Conservation (phyloP, 2,329 filamentous ascomycete species). For the Paecilomyces variotii region DNA sequence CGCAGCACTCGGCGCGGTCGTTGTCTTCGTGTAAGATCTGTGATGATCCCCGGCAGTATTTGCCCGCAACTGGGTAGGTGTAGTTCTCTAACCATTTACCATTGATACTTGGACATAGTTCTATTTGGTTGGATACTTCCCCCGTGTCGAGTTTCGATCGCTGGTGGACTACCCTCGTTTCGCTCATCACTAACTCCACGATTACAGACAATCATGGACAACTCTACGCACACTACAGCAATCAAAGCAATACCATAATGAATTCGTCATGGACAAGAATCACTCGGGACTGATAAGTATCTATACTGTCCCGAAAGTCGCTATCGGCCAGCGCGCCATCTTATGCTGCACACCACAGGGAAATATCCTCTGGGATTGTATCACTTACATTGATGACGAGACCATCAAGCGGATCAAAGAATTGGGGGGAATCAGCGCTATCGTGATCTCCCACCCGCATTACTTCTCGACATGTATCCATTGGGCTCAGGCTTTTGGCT, state of each 20-base stretch:
- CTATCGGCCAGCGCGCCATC: slow-evolving; percentile 67
- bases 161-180: not conserved
- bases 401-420: slow-evolving; percentile 51
- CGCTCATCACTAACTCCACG: not conserved
- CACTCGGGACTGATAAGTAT: slow-evolving; percentile 14
- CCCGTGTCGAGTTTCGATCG: not conserved
- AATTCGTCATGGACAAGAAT: slow-evolving; percentile 10
- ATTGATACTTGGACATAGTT: not conserved
- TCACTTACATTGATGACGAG: slow-evolving; percentile 59
- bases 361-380: slow-evolving; percentile 73
- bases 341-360: slow-evolving; percentile 57
- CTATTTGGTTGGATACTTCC: not conserved
- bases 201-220: slow-evolving; percentile 20
- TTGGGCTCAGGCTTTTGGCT: slow-evolving; percentile 62
- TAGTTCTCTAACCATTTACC: not conserved
- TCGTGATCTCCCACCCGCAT: slow-evolving; percentile 73
- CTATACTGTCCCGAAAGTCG: slow-evolving; percentile 47
- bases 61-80: slow-evolving; percentile 18
- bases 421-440: slow-evolving; percentile 60
- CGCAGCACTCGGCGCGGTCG: slow-evolving; percentile 12
- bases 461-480: slow-evolving; percentile 70
- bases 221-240: slow-evolving; percentile 17
- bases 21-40: slow-evolving; percentile 21
- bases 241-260: slow-evolving; percentile 14
- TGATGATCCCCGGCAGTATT: slow-evolving; percentile 24